phyloP scores from a whole-genome alignment of 139 green algal species.

The Astrephomene gubernaculifera region DNA sequence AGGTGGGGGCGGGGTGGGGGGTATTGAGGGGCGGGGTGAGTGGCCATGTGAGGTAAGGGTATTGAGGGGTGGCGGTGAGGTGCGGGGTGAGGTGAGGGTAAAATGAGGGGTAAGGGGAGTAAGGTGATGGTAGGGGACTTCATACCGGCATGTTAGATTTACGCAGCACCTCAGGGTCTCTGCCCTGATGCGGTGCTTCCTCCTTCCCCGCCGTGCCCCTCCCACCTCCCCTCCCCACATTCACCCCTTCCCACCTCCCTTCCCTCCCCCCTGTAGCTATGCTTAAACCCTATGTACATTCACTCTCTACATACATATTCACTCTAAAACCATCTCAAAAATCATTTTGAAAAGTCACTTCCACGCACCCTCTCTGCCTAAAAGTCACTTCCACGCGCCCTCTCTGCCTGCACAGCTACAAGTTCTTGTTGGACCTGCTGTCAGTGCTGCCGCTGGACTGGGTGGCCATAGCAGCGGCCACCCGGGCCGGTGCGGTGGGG shows the following conservation, averaged over 20 bases:
- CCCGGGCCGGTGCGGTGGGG: not conserved
- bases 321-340: not conserved
- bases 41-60: not conserved
- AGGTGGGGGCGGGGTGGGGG: not conserved
- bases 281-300: no score
- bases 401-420: not conserved
- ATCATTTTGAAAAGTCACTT: not conserved
- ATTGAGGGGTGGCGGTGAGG: no score
- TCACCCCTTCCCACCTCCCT: not conserved
- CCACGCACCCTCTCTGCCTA: not conserved
- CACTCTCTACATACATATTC: no score
- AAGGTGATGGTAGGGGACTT: not conserved
- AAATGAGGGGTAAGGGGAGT: not conserved
- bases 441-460: constrained; percentile 17
- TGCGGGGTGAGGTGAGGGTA: no score
- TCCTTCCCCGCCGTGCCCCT: no score
- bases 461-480: not conserved
- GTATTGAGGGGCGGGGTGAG: no score
- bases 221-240: no score
- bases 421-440: constrained; percentile 37
- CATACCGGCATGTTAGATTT: not conserved
- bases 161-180: not conserved
- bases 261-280: no score
- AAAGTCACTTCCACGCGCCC: not conserved
- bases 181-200: not conserved